phyloP scores from a whole-genome alignment of 768 basidiomycete species.

The Calocera cornea region DNA sequence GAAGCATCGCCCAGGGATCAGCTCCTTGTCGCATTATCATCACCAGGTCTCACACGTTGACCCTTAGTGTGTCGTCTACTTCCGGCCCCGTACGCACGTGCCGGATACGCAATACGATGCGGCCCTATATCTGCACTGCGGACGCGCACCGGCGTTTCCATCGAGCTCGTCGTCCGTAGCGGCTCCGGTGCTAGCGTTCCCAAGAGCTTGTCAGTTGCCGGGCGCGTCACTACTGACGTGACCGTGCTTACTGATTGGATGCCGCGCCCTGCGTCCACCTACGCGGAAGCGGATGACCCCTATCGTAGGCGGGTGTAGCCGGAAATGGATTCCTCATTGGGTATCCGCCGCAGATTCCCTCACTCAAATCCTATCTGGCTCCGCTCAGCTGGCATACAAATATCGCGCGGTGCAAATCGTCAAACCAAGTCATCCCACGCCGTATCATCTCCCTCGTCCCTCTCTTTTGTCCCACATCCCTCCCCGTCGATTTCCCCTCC shows the following conservation, averaged over 20 bases:
- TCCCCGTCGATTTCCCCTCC: not conserved
- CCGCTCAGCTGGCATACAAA: not conserved
- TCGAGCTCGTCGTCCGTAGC: not conserved
- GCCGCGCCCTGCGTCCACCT: not conserved
- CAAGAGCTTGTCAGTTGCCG: no score
- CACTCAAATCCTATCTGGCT: not conserved
- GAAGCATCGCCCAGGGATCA: not conserved
- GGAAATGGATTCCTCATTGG: not conserved
- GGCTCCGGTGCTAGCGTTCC: not conserved
- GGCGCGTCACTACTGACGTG: not conserved
- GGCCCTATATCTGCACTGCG: not conserved
- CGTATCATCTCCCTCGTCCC: not conserved
- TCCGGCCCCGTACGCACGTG: not conserved
- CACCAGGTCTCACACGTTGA: not conserved
- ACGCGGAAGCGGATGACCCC: not conserved
- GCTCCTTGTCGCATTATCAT: not conserved
- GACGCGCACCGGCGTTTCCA: not conserved
- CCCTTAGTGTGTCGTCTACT: not conserved
- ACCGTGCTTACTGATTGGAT: not conserved
- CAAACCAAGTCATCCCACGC: not conserved
- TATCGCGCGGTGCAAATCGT: not conserved
- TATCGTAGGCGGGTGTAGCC: not conserved
- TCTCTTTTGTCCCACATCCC: not conserved
- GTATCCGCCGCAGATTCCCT: not conserved
- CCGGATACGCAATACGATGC: not conserved